Conservation (phyloP, 2,329 filamentous ascomycete genomes). For the Fusarium sacchari region DNA sequence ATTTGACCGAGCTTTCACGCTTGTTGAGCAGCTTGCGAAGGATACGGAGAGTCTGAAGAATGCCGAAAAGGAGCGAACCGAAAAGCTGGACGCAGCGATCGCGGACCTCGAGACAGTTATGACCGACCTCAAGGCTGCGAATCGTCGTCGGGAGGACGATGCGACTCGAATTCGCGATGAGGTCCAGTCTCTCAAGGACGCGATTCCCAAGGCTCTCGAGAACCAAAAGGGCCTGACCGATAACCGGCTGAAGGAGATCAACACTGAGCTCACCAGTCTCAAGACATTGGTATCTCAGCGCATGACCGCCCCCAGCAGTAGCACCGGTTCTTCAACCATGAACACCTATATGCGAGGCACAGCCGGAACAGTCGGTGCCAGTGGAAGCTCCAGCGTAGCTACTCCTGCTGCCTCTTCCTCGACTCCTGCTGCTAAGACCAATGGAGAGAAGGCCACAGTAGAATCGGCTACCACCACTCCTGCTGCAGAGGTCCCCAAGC, state of each 20-base stretch:
- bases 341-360: constrained; percentile 42
- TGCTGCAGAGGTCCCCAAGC: constrained; percentile 47
- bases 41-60: constrained; percentile 90
- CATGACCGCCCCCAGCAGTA: constrained; percentile 56
- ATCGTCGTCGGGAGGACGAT: constrained; percentile 86
- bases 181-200: constrained; percentile 80
- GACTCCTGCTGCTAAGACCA: constrained; percentile 34
- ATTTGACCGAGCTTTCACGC: constrained; percentile 89
- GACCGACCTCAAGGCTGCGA: constrained; percentile 81
- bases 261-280: constrained; percentile 87
- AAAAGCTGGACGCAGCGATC: constrained; percentile 83
- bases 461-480: constrained; percentile 43
- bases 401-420: constrained; percentile 42
- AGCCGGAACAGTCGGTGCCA: constrained; percentile 13
- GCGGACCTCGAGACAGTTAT: constrained; percentile 87
- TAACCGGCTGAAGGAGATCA: constrained; percentile 82
- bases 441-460: constrained; percentile 41
- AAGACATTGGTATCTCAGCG: constrained; percentile 83
- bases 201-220: constrained; percentile 88
- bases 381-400: constrained; percentile 13
- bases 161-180: constrained; percentile 87
- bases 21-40: constrained; percentile 90
- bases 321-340: constrained; percentile 42
- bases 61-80: constrained; percentile 84
- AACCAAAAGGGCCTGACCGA: constrained; percentile 88